Conservation (phyloP, 2,329 filamentous ascomycete genomes). For the Paraphoma chrysanthemicola region DNA sequence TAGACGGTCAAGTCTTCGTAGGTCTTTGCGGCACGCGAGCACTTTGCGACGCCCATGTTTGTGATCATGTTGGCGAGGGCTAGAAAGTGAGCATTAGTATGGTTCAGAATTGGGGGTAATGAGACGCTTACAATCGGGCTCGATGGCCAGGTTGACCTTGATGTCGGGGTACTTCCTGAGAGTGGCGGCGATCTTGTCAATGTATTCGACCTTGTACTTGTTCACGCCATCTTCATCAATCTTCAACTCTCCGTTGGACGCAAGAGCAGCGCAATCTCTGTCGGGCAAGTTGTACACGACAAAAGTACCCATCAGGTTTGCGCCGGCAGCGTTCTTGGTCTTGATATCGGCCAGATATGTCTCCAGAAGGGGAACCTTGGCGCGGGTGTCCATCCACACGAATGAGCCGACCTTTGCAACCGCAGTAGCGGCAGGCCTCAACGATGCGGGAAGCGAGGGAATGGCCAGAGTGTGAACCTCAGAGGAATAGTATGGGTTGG, state of each 20-base stretch:
- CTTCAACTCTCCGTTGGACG: slow-evolving; percentile 68
- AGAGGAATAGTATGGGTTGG: slow-evolving; percentile 61
- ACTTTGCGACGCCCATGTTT: slow-evolving; percentile 63
- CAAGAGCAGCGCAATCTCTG: slow-evolving; percentile 68
- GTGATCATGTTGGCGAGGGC: slow-evolving; percentile 68
- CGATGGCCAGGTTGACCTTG: slow-evolving; percentile 59
- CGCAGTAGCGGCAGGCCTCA: slow-evolving; percentile 58
- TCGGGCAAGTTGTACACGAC: slow-evolving; percentile 71
- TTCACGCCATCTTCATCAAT: slow-evolving; percentile 60
- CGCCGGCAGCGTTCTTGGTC: slow-evolving; percentile 56
- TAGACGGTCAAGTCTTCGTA: slow-evolving; percentile 65
- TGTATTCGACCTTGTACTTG: slow-evolving; percentile 59
- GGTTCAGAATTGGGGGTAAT: neutral
- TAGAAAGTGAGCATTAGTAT: neutral
- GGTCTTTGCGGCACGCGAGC: slow-evolving; percentile 60
- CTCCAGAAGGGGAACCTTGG: slow-evolving; percentile 58
- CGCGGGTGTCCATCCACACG: slow-evolving; percentile 60
- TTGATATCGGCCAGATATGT: slow-evolving; percentile 58
- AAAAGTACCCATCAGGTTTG: slow-evolving; percentile 58
- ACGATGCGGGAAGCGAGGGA: slow-evolving; percentile 64
- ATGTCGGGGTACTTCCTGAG: slow-evolving; percentile 62
- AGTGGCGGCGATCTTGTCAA: slow-evolving; percentile 61
- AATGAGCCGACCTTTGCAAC: slow-evolving; percentile 61
- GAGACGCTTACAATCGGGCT: slow-evolving; percentile 51
- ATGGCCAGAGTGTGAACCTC: slow-evolving; percentile 64